Percentiles rank a stretch among this genome's conserved stretches.
phyloP scores from a whole-genome alignment of 2,329 filamentous ascomycete genomes.

The Cladorrhinum sp. region DNA sequence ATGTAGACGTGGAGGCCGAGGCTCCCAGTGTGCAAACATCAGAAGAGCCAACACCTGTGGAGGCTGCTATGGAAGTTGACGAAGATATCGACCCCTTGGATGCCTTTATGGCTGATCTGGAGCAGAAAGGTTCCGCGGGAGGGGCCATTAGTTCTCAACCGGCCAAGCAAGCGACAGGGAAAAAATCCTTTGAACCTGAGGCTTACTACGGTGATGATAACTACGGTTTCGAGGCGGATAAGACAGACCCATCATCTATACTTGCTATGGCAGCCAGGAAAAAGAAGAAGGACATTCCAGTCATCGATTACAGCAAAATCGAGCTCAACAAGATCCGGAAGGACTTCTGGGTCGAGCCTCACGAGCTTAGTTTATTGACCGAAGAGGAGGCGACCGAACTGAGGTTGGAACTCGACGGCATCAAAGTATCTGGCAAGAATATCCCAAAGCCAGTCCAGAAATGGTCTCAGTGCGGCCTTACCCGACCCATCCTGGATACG shows the following conservation, averaged over 20 bases:
- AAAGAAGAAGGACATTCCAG: conserved; percentile 95
- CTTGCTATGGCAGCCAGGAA: conserved; percentile 58
- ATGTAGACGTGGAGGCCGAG: conserved; percentile 41
- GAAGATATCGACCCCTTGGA: conserved; percentile 86
- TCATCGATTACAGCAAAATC: conserved; percentile 80
- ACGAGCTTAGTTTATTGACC: conserved; percentile 77
- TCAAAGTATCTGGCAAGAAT: conserved; percentile 86
- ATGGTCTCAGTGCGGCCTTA: conserved; percentile 93
- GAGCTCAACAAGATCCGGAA: conserved; percentile 85
- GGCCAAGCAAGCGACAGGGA: conserved; percentile 38
- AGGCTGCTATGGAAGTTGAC: conserved; percentile 55
- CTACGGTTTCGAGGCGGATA: conserved; percentile 49
- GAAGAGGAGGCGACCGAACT: conserved; percentile 80
- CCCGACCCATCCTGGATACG: conserved; percentile 81
- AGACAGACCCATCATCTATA: conserved; percentile 46
- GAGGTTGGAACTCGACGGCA: conserved; percentile 85
- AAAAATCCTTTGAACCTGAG: conserved; percentile 66
- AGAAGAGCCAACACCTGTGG: conserved; percentile 23
- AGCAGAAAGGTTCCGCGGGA: conserved; percentile 49
- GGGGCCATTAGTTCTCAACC: conserved; percentile 19
- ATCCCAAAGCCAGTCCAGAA: conserved; percentile 92
- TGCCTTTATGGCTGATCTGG: conserved; percentile 85
- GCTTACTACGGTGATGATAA: conserved; percentile 89
- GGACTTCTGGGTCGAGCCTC: conserved; percentile 90
- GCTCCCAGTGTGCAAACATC: conserved; percentile 26